Conservation (phyloP, 2,329 filamentous ascomycete genomes). For the Fusarium pseudonygamai region DNA sequence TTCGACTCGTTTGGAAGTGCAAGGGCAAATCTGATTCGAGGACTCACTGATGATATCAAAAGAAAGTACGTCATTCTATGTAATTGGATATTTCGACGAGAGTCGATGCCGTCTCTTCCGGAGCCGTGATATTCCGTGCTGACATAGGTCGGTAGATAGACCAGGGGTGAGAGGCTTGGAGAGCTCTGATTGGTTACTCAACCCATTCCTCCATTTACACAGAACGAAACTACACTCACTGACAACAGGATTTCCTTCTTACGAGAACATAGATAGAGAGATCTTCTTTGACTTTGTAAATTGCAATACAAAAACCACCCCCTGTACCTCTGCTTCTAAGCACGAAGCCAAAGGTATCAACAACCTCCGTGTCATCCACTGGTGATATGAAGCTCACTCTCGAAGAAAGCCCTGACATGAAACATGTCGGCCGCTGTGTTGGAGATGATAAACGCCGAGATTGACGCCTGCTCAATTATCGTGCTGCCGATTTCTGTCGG, state of each 20-base stretch:
- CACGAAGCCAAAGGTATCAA: neutral
- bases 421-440: neutral
- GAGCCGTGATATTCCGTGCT: conserved; percentile 37
- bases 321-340: neutral
- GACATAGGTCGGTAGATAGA: conserved; percentile 5
- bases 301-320: neutral
- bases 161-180: neutral
- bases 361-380: neutral
- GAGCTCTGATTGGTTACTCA: conserved; percentile 13
- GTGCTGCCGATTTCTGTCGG: neutral
- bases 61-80: neutral
- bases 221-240: neutral
- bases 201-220: neutral
- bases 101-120: conserved; percentile 29
- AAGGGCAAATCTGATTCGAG: neutral
- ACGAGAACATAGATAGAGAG: neutral
- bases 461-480: neutral
- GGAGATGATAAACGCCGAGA: neutral
- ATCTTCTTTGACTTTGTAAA: neutral
- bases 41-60: neutral
- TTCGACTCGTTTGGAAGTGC: neutral
- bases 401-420: neutral
- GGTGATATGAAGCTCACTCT: neutral
- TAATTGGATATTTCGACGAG: neutral
- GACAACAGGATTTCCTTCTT: neutral